A percentile compares a stretch with the other conserved stretches of the same genome.
Evolutionary conservation across 192 early-diverging fungal genomes (phyloP).

Genomic region (Entrophospora sp.): DNA sequence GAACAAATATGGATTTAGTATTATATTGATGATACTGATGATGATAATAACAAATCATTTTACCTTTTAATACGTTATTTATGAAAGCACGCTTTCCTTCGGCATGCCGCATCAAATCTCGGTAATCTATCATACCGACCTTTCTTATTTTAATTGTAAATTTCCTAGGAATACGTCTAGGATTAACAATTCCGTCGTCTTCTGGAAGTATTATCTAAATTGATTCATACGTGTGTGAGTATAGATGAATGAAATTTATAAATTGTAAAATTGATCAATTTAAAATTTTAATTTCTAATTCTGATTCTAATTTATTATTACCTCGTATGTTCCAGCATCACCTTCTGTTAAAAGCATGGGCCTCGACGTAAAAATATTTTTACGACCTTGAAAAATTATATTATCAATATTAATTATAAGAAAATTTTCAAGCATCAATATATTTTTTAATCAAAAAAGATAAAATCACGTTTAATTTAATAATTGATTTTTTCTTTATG

Average conservation of each 20-base stretch:
- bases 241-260: not conserved
- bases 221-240: not conserved
- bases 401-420: too few relatives aligned
- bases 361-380: conserved; percentile 65
- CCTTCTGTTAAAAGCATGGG: conserved; percentile 46
- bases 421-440: too few relatives aligned
- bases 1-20: not conserved
- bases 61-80: conserved; percentile 34
- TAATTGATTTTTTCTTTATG: too few relatives aligned
- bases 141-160: conserved; percentile 63
- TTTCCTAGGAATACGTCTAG: conserved; percentile 34
- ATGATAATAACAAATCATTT: not conserved
- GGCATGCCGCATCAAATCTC: conserved; percentile 48
- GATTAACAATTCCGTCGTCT: conserved; percentile 22
- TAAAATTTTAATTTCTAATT: too few relatives aligned
- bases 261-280: not conserved
- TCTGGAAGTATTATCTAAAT: conserved; percentile 36
- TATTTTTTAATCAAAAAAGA: too few relatives aligned
- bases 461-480: too few relatives aligned
- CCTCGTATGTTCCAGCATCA: conserved; percentile 47
- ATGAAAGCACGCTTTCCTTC: conserved; percentile 30
- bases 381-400: too few relatives aligned
- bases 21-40: not conserved
- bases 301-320: too few relatives aligned
- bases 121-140: conserved; percentile 57